A percentile compares a stretch with the other conserved stretches of the same genome.
These are phyloP conservation scores for Boletales sp. DNA, from an alignment of 768 basidiomycete genomes.

Conservation along the genomic window DNA sequence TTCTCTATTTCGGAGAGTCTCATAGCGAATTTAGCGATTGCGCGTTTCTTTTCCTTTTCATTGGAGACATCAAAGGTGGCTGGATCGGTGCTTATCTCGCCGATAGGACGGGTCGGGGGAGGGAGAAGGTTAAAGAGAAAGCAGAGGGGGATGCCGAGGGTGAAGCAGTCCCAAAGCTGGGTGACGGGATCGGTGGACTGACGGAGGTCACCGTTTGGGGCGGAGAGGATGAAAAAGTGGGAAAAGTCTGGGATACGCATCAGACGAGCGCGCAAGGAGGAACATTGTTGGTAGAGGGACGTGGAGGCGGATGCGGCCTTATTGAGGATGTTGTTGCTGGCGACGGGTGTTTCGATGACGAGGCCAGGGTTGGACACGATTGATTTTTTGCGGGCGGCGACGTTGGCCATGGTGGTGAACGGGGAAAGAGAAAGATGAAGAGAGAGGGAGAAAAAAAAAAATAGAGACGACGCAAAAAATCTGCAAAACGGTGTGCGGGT, in stretches of 20 bases:
- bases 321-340: slow-evolving; percentile 85
- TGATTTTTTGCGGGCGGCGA: slow-evolving; percentile 77
- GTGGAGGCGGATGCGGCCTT: slow-evolving; percentile 84
- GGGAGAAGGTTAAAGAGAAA: slow-evolving; percentile 94
- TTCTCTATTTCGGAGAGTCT: slow-evolving; percentile 68
- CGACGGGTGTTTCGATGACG: slow-evolving; percentile 70
- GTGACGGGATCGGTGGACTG: slow-evolving; percentile 90
- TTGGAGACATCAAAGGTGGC: slow-evolving; percentile 63
- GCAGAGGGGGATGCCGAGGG: slow-evolving; percentile 89
- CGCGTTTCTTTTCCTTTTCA: slow-evolving; percentile 85
- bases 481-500: no score
- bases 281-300: slow-evolving; percentile 91
- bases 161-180: slow-evolving; percentile 92
- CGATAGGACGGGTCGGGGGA: slow-evolving; percentile 37
- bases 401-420: slow-evolving; percentile 39
- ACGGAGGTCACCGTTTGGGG: slow-evolving; percentile 53
- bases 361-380: slow-evolving; percentile 62
- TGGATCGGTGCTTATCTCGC: slow-evolving; percentile 61
- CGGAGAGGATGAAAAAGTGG: slow-evolving; percentile 62
- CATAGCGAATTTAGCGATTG: slow-evolving; percentile 90
- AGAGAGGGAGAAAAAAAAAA: neutral
- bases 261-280: slow-evolving; percentile 69
- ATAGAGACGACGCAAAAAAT: no score
- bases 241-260: slow-evolving; percentile 74
- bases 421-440: neutral